phyloP scores from a whole-genome alignment of 768 basidiomycete species.

The Collybiopsis luxurians region DNA sequence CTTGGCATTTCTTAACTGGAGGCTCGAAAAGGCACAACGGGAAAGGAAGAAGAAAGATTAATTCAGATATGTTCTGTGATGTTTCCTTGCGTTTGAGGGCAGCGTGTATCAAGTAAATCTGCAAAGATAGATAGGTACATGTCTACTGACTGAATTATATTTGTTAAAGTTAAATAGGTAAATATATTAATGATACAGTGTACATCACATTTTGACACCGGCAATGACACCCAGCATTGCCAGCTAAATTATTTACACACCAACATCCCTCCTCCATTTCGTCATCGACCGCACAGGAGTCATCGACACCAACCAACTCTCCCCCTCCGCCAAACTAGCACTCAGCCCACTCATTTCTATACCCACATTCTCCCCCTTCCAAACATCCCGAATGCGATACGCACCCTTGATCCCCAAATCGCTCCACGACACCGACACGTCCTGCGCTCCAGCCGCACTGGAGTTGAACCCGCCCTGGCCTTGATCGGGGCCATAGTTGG shows the following conservation, averaged over 20 bases:
- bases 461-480: constrained; percentile 6
- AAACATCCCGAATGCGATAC: constrained; percentile 1
- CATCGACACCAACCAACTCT: constrained; percentile 5
- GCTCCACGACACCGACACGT: neutral
- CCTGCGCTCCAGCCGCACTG: neutral
- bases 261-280: neutral
- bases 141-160: too few species aligned
- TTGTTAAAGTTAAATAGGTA: too few species aligned
- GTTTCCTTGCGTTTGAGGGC: neutral
- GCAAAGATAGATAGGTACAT: too few species aligned
- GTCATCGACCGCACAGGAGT: neutral
- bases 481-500: constrained; percentile 9
- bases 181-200: neutral
- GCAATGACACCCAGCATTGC: neutral
- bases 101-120: too few species aligned
- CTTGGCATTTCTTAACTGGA: neutral
- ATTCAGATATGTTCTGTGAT: neutral
- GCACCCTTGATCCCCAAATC: neutral
- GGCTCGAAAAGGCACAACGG: neutral
- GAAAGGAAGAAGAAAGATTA: neutral
- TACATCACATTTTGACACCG: neutral
- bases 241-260: neutral
- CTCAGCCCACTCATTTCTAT: neutral
- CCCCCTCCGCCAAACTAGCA: constrained; percentile 5
- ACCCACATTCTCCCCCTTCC: constrained; percentile 5